Evolutionary conservation across 768 basidiomycete genomes (phyloP).

Genomic region (Tylopilus sp.): DNA sequence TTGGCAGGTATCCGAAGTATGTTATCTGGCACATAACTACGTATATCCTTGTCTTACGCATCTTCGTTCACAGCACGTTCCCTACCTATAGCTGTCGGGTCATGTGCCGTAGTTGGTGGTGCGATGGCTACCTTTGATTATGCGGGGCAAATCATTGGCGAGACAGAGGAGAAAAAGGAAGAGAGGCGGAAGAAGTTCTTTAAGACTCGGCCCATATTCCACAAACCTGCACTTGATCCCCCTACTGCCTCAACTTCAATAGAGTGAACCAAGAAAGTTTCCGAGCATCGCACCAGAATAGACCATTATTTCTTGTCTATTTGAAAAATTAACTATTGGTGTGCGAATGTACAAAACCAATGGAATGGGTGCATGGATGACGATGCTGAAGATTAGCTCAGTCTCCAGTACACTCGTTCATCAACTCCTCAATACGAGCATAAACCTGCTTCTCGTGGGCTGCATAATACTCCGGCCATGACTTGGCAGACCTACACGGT

Average conservation of each 20-base stretch:
- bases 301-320: conserved; percentile 6
- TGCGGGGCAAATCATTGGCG: conserved; percentile 60
- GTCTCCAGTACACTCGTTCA: conserved; percentile 13
- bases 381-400: neutral
- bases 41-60: conserved; percentile 12
- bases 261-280: conserved; percentile 18
- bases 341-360: conserved; percentile 4
- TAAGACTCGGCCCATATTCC: conserved; percentile 56
- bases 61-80: conserved; percentile 61
- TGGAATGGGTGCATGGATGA: neutral
- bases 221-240: conserved; percentile 20
- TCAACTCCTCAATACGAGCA: conserved; percentile 36
- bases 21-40: conserved; percentile 14
- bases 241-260: conserved; percentile 15
- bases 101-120: conserved; percentile 75
- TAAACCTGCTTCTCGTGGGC: conserved; percentile 41
- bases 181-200: conserved; percentile 80
- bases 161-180: conserved; percentile 47
- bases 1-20: conserved; percentile 81
- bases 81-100: conserved; percentile 74
- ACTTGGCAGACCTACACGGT: conserved; percentile 37
- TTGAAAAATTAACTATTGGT: neutral
- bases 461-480: conserved; percentile 53
- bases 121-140: conserved; percentile 81
- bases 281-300: conserved; percentile 14